Conservation (phyloP, 768 basidiomycete genomes). For the Tylopilus intermedius region DNA sequence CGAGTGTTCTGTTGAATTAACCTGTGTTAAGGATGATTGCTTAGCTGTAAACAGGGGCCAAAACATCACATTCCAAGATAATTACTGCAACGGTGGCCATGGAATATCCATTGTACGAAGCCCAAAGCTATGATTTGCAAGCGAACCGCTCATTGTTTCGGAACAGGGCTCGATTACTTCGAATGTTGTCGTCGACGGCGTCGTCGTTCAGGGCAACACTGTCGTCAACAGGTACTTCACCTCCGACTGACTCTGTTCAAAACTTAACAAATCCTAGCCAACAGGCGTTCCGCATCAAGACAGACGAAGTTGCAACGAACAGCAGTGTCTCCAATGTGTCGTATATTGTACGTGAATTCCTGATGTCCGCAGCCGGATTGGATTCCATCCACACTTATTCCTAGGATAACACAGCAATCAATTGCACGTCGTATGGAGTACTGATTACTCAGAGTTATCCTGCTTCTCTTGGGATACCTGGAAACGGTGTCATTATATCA, state of each 20-base stretch:
- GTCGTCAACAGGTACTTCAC: constrained; percentile 47
- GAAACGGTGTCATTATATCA: constrained; percentile 50
- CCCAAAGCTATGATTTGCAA: neutral
- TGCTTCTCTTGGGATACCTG: constrained; percentile 45
- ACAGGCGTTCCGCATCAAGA: constrained; percentile 63
- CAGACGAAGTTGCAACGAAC: constrained; percentile 38
- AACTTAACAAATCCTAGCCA: constrained; percentile 28
- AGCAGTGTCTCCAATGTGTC: constrained; percentile 47
- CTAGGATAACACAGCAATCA: constrained; percentile 50
- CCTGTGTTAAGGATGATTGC: constrained; percentile 52
- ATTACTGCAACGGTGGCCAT: constrained; percentile 56
- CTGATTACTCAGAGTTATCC: constrained; percentile 66
- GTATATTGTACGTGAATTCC: constrained; percentile 36
- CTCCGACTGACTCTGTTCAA: neutral
- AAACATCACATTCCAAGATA: constrained; percentile 45
- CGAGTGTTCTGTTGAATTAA: neutral
- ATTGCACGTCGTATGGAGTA: constrained; percentile 47
- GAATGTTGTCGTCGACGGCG: constrained; percentile 39
- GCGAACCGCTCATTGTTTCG: neutral
- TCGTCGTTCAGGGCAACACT: constrained; percentile 48
- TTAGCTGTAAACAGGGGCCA: constrained; percentile 46
- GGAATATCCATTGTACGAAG: constrained; percentile 50
- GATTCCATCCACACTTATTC: neutral
- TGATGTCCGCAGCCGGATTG: neutral
- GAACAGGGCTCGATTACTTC: constrained; percentile 52